Evolutionary conservation across 352 stramenopile species (phyloP).

Genomic region (Phytophthora gonapodyides): DNA sequence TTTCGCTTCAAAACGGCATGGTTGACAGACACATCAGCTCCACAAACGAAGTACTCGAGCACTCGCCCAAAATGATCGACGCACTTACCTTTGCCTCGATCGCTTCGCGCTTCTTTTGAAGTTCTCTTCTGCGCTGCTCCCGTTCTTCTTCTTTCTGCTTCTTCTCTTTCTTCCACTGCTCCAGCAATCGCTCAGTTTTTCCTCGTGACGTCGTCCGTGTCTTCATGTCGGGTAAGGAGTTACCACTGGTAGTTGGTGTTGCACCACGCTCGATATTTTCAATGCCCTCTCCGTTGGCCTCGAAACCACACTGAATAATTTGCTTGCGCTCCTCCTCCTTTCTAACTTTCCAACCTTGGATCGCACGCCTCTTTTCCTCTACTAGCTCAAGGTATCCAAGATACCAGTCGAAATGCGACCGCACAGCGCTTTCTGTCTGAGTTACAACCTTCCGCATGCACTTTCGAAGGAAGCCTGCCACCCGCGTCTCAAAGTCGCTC

Average conservation of each 20-base stretch:
- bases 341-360: slow-evolving; percentile 56
- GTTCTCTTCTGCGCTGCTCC: slow-evolving; percentile 33
- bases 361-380: slow-evolving; percentile 63
- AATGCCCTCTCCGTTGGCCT: slow-evolving; percentile 14
- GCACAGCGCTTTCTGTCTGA: slow-evolving; percentile 54
- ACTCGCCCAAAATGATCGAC: too few relatives aligned
- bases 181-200: slow-evolving; percentile 35
- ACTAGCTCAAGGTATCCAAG: slow-evolving; percentile 52
- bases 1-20: slow-evolving; percentile 34
- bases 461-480: slow-evolving; percentile 55
- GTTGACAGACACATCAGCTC: slow-evolving; percentile 2
- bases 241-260: neutral
- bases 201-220: slow-evolving; percentile 24
- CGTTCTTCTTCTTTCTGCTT: slow-evolving; percentile 38
- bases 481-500: slow-evolving; percentile 47
- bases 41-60: neutral
- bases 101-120: slow-evolving; percentile 42
- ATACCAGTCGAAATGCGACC: slow-evolving; percentile 75
- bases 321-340: slow-evolving; percentile 57
- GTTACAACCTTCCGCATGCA: slow-evolving; percentile 61
- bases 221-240: slow-evolving; percentile 4
- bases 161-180: slow-evolving; percentile 56
- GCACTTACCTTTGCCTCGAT: slow-evolving; percentile 52
- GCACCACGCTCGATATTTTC: neutral
- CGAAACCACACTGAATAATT: slow-evolving; percentile 49